These are phyloP conservation scores for Ophiostoma fasciatum DNA, from an alignment of 2,329 filamentous ascomycete genomes.

Conservation along the genomic window DNA sequence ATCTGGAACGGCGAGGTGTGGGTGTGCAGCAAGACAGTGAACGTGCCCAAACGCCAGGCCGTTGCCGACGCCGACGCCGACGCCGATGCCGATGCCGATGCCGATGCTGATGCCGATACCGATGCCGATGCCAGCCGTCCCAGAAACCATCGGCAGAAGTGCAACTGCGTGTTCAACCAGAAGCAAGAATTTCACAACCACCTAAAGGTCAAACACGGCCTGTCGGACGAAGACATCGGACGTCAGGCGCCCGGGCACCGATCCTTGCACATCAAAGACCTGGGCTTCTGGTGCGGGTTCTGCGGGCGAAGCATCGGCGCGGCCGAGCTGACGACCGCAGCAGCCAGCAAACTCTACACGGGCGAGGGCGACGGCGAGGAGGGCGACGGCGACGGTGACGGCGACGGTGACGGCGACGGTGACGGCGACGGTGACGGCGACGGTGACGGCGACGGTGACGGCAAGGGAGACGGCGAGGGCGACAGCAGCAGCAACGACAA, in stretches of 20 bases:
- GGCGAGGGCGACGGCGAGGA: too few relatives aligned
- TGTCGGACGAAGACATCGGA: slow-evolving; percentile 20
- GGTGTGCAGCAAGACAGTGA: too few relatives aligned
- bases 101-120: too few relatives aligned
- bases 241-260: slow-evolving; percentile 36
- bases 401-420: not conserved
- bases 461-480: too few relatives aligned
- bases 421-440: not conserved
- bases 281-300: slow-evolving; percentile 78
- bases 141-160: too few relatives aligned
- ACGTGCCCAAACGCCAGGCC: too few relatives aligned
- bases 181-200: too few relatives aligned
- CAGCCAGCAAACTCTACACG: not conserved
- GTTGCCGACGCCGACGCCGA: not conserved
- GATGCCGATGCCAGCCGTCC: too few relatives aligned
- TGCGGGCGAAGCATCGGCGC: slow-evolving; percentile 45
- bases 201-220: too few relatives aligned
- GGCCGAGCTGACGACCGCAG: slow-evolving; percentile 5
- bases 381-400: too few relatives aligned
- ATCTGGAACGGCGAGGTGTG: slow-evolving; percentile 29
- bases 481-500: too few relatives aligned
- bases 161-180: too few relatives aligned
- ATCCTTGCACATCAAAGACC: slow-evolving; percentile 49
- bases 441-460: slow-evolving; percentile 26
- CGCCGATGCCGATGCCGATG: not conserved